A percentile compares a stretch with the other conserved stretches of the same genome.
Evolutionary conservation across 148 eudicot species (phyloP).

Genomic region (Cornus suecica): DNA sequence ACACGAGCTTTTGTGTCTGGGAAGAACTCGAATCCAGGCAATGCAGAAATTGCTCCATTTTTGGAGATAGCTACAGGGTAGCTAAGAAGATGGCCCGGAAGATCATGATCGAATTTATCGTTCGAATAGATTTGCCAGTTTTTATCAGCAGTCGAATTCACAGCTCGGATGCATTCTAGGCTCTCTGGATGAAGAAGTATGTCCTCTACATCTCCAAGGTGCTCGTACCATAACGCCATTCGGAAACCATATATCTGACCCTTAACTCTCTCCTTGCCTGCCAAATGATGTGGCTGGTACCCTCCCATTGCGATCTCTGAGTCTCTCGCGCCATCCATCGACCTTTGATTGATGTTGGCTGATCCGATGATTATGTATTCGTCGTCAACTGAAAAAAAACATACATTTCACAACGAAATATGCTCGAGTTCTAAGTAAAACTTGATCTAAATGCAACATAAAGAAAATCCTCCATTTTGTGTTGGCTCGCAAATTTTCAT

Average conservation of each 20-base stretch:
- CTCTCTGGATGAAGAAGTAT: constrained; percentile 39
- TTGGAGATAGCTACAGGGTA: constrained; percentile 50
- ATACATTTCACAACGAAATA: too few species aligned
- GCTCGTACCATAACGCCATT: constrained; percentile 77
- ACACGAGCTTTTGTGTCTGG: constrained; percentile 37
- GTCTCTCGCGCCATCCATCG: constrained; percentile 80
- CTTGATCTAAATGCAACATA: neutral
- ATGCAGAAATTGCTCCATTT: constrained; percentile 30
- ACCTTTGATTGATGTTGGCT: constrained; percentile 82
- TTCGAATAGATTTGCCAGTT: constrained; percentile 47
- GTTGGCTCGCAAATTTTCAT: too few species aligned
- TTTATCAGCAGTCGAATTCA: constrained; percentile 48
- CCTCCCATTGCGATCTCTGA: constrained; percentile 89
- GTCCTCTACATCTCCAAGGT: constrained; percentile 28
- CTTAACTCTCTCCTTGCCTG: constrained; percentile 29
- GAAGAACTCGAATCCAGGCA: constrained; percentile 30
- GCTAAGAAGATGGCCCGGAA: constrained; percentile 60
- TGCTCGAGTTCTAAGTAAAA: neutral
- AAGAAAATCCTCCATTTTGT: too few species aligned
- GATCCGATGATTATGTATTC: constrained; percentile 85
- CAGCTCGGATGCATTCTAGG: constrained; percentile 42
- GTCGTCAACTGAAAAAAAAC: constrained; percentile 55
- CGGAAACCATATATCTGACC: constrained; percentile 60
- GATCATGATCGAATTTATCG: constrained; percentile 31
- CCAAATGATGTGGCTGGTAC: constrained; percentile 64